phyloP scores from a whole-genome alignment of 148 eudicot species.

The Diospyros lotus region DNA sequence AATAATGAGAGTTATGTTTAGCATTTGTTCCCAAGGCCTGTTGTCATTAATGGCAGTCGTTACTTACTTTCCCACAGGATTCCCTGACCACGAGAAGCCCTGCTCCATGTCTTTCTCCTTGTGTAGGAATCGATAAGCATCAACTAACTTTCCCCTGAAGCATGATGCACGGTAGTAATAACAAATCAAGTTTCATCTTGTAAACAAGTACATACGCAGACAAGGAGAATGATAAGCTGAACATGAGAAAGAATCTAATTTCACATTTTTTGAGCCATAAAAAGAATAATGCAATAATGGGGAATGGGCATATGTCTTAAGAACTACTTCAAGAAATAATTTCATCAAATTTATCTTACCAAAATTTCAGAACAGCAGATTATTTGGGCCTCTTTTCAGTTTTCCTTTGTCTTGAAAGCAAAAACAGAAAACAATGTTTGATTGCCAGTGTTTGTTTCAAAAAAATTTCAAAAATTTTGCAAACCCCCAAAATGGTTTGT shows the following conservation, averaged over 20 bases:
- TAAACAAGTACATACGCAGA: not conserved
- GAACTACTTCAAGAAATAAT: not conserved
- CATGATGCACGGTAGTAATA: not conserved
- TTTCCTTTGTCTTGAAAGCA: too few relatives aligned
- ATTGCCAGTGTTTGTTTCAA: too few relatives aligned
- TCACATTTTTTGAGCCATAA: not conserved
- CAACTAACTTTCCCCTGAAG: constrained; percentile 75
- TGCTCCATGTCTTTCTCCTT: constrained; percentile 79
- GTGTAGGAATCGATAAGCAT: constrained; percentile 84
- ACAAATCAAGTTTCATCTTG: not conserved
- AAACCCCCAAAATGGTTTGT: too few relatives aligned
- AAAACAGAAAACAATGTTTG: too few relatives aligned
- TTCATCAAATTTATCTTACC: not conserved
- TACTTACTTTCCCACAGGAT: constrained; percentile 89
- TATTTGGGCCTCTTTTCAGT: too few relatives aligned
- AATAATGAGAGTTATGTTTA: not conserved
- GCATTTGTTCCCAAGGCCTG: not conserved
- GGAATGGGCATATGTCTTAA: too few relatives aligned
- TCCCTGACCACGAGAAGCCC: constrained; percentile 98
- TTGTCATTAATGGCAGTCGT: not conserved
- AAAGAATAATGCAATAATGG: not conserved
- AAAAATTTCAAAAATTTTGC: too few relatives aligned
- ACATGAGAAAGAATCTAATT: constrained; percentile 2
- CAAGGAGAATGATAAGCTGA: not conserved
- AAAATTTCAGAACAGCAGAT: not conserved